Conservation (phyloP, 2,329 filamentous ascomycete genomes). For the Colletotrichum tofieldiae region DNA sequence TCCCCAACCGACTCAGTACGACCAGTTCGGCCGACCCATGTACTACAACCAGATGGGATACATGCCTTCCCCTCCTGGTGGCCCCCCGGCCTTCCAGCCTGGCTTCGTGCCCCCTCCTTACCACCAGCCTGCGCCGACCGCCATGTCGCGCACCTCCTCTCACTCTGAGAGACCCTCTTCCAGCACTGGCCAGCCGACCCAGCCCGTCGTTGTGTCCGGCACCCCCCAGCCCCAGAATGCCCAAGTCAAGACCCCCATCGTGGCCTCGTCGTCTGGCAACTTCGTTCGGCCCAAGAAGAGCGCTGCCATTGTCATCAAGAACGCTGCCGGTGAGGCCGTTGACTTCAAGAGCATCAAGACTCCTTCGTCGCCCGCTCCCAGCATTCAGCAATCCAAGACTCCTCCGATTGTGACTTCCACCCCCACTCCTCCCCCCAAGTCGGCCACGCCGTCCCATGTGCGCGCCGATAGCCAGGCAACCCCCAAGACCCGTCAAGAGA, state of each 20-base stretch:
- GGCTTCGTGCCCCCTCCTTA: conserved; percentile 60
- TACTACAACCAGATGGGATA: conserved; percentile 66
- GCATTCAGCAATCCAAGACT: conserved; percentile 72
- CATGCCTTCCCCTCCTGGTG: conserved; percentile 57
- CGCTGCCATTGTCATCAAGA: conserved; percentile 87
- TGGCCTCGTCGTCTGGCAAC: conserved; percentile 58
- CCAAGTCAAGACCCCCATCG: conserved; percentile 60
- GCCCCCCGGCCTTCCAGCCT: conserved; percentile 59
- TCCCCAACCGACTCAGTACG: conserved; percentile 59
- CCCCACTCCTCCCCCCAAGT: conserved; percentile 85
- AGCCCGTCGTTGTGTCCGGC: conserved; percentile 74
- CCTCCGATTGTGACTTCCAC: conserved; percentile 82
- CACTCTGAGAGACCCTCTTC: conserved; percentile 78
- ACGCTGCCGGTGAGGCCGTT: conserved; percentile 83
- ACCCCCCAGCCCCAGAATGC: conserved; percentile 76
- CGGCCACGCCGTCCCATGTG: conserved; percentile 77
- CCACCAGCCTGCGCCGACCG: conserved; percentile 62
- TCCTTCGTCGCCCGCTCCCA: conserved; percentile 70
- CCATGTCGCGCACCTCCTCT: conserved; percentile 88
- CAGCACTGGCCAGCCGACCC: conserved; percentile 74
- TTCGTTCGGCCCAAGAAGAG: conserved; percentile 75
- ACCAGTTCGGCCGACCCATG: conserved; percentile 57
- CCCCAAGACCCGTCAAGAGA: conserved; percentile 84
- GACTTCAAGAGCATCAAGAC: conserved; percentile 73
- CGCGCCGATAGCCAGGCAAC: conserved; percentile 79